A percentile compares a stretch with the other conserved stretches of the same genome.
Conservation (phyloP, 2,329 filamentous ascomycete species). For the Rugonectria rugulosa region DNA sequence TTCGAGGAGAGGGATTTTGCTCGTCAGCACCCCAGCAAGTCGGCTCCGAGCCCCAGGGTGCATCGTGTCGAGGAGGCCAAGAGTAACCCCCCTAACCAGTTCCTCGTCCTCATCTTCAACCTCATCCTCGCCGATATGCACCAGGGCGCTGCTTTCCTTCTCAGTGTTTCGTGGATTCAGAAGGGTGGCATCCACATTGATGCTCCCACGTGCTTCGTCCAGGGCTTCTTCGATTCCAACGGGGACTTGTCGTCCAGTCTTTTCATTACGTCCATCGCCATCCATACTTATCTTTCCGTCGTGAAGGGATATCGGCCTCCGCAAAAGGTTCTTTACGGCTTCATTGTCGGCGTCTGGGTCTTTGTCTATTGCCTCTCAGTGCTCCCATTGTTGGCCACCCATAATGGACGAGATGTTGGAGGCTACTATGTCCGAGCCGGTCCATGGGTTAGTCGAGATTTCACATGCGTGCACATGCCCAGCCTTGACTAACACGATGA, state of each 20-base stretch:
- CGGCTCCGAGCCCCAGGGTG: slow-evolving; percentile 13
- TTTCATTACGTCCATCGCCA: slow-evolving; percentile 70
- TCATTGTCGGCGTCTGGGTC: slow-evolving; percentile 60
- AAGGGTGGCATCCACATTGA: slow-evolving; percentile 61
- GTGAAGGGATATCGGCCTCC: slow-evolving; percentile 62
- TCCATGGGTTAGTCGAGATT: slow-evolving; percentile 60
- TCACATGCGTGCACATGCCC: neutral
- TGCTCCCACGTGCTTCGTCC: slow-evolving; percentile 63
- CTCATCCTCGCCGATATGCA: slow-evolving; percentile 72
- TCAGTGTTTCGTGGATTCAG: slow-evolving; percentile 66
- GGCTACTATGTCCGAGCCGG: slow-evolving; percentile 68
- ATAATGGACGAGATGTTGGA: slow-evolving; percentile 48
- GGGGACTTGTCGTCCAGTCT: slow-evolving; percentile 71
- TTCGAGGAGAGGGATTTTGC: slow-evolving; percentile 27
- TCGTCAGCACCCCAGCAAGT: slow-evolving; percentile 12
- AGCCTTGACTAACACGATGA: neutral
- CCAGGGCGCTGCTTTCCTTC: slow-evolving; percentile 68
- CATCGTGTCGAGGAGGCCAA: slow-evolving; percentile 16
- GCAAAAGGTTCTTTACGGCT: slow-evolving; percentile 57
- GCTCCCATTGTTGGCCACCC: slow-evolving; percentile 54
- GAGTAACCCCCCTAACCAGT: slow-evolving; percentile 61
- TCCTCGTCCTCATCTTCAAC: slow-evolving; percentile 74
- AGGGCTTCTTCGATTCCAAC: slow-evolving; percentile 72
- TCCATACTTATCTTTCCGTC: slow-evolving; percentile 71
- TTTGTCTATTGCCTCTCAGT: slow-evolving; percentile 65